A percentile compares a stretch with the other conserved stretches of the same genome.
These are phyloP conservation scores for Cryptosporidium xiaoi DNA, from an alignment of 169 alveolate species.

Conservation along the genomic window DNA sequence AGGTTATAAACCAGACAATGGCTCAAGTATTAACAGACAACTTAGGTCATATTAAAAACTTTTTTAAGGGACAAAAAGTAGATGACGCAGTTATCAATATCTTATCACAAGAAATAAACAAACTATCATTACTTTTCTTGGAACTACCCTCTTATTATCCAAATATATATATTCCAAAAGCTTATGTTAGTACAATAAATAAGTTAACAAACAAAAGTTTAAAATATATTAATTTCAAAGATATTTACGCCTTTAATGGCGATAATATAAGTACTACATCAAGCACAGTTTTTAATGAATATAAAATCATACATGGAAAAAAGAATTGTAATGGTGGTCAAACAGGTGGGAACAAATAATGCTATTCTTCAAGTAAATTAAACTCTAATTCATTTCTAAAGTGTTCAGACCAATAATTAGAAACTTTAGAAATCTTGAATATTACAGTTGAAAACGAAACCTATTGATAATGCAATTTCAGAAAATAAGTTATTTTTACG, in stretches of 20 bases:
- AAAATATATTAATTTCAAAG: background rate
- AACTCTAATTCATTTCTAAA: no score
- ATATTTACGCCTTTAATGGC: background rate
- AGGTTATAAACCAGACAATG: conserved; percentile 46
- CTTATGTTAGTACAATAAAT: conserved; percentile 30
- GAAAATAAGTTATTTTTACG: no score
- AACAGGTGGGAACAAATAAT: no score
- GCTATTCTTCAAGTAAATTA: no score
- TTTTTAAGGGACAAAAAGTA: conserved; percentile 28
- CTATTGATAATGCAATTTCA: no score
- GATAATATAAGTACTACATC: no score
- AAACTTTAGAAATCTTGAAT: no score
- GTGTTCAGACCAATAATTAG: no score
- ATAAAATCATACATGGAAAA: no score
- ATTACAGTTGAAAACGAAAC: no score
- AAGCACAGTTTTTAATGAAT: no score
- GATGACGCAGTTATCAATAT: conserved; percentile 32
- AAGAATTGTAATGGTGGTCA: no score
- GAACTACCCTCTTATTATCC: conserved; percentile 66
- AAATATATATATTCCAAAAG: conserved; percentile 58
- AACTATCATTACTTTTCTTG: conserved; percentile 50
- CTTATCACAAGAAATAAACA: conserved; percentile 33
- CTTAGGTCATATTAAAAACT: conserved; percentile 2
- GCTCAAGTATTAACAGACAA: conserved; percentile 10
- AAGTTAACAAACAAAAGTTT: conserved; percentile 4